Evolutionary conservation across 1,284 basidiomycete genomes (phyloP), one percentile per base, ranked within the genome.

Genomic region (Mycosarcoma maydis): DNA sequence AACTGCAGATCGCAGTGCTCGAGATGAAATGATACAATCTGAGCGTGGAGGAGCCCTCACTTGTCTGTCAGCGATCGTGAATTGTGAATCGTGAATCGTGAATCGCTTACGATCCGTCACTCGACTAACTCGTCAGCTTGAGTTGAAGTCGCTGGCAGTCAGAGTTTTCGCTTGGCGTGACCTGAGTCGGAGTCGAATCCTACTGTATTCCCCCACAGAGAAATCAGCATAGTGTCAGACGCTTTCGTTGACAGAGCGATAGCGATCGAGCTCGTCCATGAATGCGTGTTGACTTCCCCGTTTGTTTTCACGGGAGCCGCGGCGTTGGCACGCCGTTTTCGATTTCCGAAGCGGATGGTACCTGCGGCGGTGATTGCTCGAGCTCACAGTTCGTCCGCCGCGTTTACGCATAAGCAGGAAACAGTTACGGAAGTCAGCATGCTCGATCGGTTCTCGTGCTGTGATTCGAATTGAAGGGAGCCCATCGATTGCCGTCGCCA

Each of bases 381-480:
- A 17, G 3, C 10, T 9, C 27, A 29, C 27, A 29, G 6, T 13
- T 29, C 6, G 33, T 34, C 16, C 33, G 29, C 33, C 10, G 33
- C 33, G 16, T 34, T n/a, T 29, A n/a, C n/a, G n/a, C n/a, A n/a
- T n/a, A n/a, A n/a, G n/a, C n/a, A n/a, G n/a, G 9, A 22, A 39
- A 27, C 26, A 14, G 32, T 44, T 29, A 40, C 34, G 49, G 40
- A 53, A 39, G 44, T 44, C 49, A 53, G 43, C 57, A 59, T 48
- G 44, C 43, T 52, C 34, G 43, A 41, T 7, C 36, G 17, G 36
- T 37, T 14, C n/a, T n/a, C n/a, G n/a, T n/a, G n/a, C n/a, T n/a
- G n/a, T n/a, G n/a, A n/a, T n/a, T n/a, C n/a, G n/a, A n/a, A n/a
- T n/a, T n/a, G n/a, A n/a, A n/a, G n/a, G n/a, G n/a, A n/a, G n/a